Evolutionary conservation across 805 yeast genomes (phyloP).

Genomic region (Metschnikowia santaceciliae): DNA sequence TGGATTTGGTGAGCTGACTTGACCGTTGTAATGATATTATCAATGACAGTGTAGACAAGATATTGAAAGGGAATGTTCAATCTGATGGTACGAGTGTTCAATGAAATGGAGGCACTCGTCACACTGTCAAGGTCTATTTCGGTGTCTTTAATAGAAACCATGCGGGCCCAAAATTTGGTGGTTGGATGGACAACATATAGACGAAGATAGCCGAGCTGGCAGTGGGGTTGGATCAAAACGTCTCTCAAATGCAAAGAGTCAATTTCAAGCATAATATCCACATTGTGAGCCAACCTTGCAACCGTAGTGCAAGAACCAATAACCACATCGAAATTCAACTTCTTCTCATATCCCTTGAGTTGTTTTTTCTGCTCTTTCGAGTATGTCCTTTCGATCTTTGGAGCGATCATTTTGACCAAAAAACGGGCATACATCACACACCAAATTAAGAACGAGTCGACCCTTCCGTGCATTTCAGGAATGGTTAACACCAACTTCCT

Average conservation of each 20-base stretch:
- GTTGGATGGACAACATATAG: conserved; percentile 50
- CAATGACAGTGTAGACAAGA: conserved; percentile 74
- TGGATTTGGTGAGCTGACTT: conserved; percentile 64
- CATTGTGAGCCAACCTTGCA: conserved; percentile 43
- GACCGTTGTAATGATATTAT: conserved; percentile 62
- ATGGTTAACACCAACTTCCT: conserved; percentile 26
- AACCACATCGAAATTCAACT: conserved; percentile 27
- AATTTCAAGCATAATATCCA: conserved; percentile 45
- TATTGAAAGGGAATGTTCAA: conserved; percentile 69
- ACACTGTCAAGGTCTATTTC: conserved; percentile 18
- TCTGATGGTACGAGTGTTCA: conserved; percentile 37
- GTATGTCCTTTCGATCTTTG: conserved; percentile 27
- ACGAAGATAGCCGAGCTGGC: conserved; percentile 35
- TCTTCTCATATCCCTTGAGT: conserved; percentile 16
- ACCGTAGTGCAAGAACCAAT: conserved; percentile 38
- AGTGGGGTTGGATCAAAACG: conserved; percentile 24
- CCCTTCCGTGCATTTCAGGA: conserved; percentile 36
- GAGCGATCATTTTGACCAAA: conserved; percentile 30
- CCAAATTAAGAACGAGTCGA: conserved; percentile 41
- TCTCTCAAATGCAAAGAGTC: conserved; percentile 29
- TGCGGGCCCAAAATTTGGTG: conserved; percentile 39
- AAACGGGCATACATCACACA: conserved; percentile 37
- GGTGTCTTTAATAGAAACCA: conserved; percentile 31
- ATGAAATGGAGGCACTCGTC: conserved; percentile 4
- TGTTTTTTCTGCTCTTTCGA: conserved; percentile 24